Evolutionary conservation across 2,329 filamentous ascomycete genomes (phyloP).

Genomic region (Fusarium virguliforme): DNA sequence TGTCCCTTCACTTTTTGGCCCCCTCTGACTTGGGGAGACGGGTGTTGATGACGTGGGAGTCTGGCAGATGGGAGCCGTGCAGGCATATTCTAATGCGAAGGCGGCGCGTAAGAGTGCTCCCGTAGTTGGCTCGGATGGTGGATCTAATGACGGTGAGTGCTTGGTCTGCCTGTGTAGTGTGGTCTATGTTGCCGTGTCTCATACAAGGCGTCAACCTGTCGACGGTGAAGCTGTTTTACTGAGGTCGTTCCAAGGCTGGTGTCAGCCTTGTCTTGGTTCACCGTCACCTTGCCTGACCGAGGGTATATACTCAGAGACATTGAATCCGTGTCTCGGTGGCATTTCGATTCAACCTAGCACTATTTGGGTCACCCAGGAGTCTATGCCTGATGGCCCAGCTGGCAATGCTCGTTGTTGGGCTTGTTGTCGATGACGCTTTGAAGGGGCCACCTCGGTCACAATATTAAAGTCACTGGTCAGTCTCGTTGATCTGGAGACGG

Average conservation of each 20-base stretch:
- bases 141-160: constrained; percentile 50
- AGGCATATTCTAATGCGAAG: constrained; percentile 72
- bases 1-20: constrained; percentile 43
- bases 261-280: constrained; percentile 11
- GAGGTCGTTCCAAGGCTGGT: constrained; percentile 68
- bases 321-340: constrained; percentile 76
- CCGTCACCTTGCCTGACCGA: not conserved
- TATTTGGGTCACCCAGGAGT: constrained; percentile 72
- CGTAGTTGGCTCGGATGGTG: constrained; percentile 52
- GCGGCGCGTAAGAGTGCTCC: constrained; percentile 67
- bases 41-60: constrained; percentile 68
- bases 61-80: constrained; percentile 68
- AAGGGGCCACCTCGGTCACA: too few species aligned
- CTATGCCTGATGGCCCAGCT: constrained; percentile 78
- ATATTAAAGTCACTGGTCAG: too few species aligned
- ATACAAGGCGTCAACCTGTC: constrained; percentile 74
- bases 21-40: constrained; percentile 65
- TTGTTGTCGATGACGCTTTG: too few species aligned
- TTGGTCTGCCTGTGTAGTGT: constrained; percentile 64
- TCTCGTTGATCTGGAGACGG: constrained; percentile 77
- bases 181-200: constrained; percentile 74
- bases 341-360: constrained; percentile 68
- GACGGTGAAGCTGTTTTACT: constrained; percentile 70
- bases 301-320: constrained; percentile 68
- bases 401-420: constrained; percentile 67